Conservation (phyloP, 768 basidiomycete genomes). For the Lanmaoa pseudosensibilis region DNA sequence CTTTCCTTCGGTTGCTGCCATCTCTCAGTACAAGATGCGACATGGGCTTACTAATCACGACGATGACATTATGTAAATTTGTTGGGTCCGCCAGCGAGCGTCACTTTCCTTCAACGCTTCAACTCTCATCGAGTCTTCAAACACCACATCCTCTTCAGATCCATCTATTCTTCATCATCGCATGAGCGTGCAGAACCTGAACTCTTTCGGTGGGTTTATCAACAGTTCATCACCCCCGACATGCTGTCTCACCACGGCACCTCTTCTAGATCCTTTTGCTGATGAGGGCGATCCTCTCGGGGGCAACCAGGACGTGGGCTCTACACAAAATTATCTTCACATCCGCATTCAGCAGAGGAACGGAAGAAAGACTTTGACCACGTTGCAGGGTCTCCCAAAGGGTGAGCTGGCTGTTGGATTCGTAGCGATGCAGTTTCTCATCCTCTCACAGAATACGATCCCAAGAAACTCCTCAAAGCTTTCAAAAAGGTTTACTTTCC, state of each 20-base stretch:
- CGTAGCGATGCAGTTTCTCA: conserved; percentile 17
- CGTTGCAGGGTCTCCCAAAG: conserved; percentile 92
- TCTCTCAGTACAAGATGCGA: background rate
- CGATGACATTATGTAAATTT: conserved; percentile 24
- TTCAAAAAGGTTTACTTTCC: conserved; percentile 83
- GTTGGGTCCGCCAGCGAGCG: conserved; percentile 9
- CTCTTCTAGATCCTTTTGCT: conserved; percentile 83
- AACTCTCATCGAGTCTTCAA: conserved; percentile 33
- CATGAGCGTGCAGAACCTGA: conserved; percentile 95
- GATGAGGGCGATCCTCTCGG: conserved; percentile 87
- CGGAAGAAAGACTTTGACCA: conserved; percentile 98
- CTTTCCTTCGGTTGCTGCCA: conserved; percentile 13
- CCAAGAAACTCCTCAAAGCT: conserved; percentile 96
- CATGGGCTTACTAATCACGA: conserved; percentile 28
- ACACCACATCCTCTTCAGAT: conserved; percentile 50
- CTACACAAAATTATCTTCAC: conserved; percentile 83
- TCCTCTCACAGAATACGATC: conserved; percentile 77
- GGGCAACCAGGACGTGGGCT: conserved; percentile 72
- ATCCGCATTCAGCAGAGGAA: conserved; percentile 99
- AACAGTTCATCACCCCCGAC: conserved; percentile 6
- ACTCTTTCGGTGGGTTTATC: conserved; percentile 60
- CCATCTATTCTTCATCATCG: conserved; percentile 54
- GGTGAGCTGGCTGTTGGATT: conserved; percentile 44
- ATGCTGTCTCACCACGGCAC: conserved; percentile 14
- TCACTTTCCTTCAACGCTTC: conserved; percentile 12